Base-by-base conservation (phyloP, 2,329 filamentous ascomycete species). In the Trichoderma arundinaceum region DNA sequence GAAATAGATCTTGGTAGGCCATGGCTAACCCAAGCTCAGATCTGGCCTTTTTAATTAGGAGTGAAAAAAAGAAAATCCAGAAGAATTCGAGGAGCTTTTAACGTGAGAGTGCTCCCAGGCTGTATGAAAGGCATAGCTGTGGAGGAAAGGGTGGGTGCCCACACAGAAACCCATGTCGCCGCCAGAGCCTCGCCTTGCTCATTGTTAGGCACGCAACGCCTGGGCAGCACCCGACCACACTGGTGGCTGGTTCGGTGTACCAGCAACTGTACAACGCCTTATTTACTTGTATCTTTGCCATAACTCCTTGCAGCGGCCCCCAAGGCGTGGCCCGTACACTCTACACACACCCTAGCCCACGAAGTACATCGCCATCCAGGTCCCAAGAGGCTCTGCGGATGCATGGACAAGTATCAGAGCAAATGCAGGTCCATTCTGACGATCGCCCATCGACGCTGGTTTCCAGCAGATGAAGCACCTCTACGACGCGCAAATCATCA, bases 341-440 rank as follows among this genome's bases (percentile, higher is more conserved):
- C 39, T 12, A 46, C 4, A 62, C 33, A 53, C 38, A 12, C 48
- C 15, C 52, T 33, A 12, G 15, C 13, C 13, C 35, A 33, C 10
- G 15, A 52, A 13, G 19, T 13, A 5, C 22, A n/a, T 39, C 17
- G 28, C 35, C 59, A 35, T n/a, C 15, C 15, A n/a, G 15, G 12
- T 38, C 2, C 52, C 32, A 35, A 46, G 49, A 63, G 60, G 60
- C 60, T 63, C 49, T 63, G 60, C 39, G 49, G 32, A 15, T 54
- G 60, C 39, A 54, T 53, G 49, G 48, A 41, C 44, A 10, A 22
- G 13, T 12, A 12, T n/a, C 48, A 63, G 46, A 33, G 48, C 59
- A 46, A 19, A 46, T 46, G 49, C 49, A 44, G 60, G 48, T 46
- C 49, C 38, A 4, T 38, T 46, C 39, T 39, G 49, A 46, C 49